Evolutionary conservation across 164 flowering plant genomes (phyloP).

Genomic region (Platanus orientalis): DNA sequence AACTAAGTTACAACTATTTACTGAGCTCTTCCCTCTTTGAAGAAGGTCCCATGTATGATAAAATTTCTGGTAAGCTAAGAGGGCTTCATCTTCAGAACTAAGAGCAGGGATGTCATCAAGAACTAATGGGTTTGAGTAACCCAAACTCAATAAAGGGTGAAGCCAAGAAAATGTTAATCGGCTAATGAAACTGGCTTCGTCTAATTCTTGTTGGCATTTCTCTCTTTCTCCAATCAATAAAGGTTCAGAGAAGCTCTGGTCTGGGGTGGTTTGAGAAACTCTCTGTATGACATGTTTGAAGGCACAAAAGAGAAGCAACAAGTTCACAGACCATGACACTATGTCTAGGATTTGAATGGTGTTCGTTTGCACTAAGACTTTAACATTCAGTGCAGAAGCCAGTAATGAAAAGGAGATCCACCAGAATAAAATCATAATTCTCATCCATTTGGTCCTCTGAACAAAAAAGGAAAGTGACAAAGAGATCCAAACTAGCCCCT

Average conservation of each 20-base stretch:
- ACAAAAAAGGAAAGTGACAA: constrained; percentile 40
- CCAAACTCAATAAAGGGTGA: constrained; percentile 58
- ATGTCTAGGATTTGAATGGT: constrained; percentile 30
- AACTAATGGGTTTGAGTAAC: constrained; percentile 47
- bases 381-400: constrained; percentile 37
- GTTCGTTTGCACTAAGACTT: constrained; percentile 19
- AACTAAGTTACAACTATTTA: too few species aligned
- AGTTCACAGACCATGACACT: constrained; percentile 41
- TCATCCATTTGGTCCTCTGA: constrained; percentile 29
- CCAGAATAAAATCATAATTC: constrained; percentile 41
- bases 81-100: too few species aligned
- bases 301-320: too few species aligned
- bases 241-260: too few species aligned
- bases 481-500: constrained; percentile 58
- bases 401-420: constrained; percentile 49
- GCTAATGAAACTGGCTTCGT: constrained; percentile 37
- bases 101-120: constrained; percentile 68
- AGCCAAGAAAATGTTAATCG: too few species aligned
- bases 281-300: constrained; percentile 18
- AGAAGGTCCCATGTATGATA: too few species aligned
- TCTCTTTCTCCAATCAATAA: constrained; percentile 22
- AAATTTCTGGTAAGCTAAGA: too few species aligned
- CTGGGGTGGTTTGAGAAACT: constrained; percentile 8
- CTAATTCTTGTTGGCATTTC: constrained; percentile 8
- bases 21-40: constrained; percentile 16